These are phyloP conservation scores for Jackrogersella multiformis DNA, from an alignment of 495 filamentous ascomycete species.

Conservation along the genomic window DNA sequence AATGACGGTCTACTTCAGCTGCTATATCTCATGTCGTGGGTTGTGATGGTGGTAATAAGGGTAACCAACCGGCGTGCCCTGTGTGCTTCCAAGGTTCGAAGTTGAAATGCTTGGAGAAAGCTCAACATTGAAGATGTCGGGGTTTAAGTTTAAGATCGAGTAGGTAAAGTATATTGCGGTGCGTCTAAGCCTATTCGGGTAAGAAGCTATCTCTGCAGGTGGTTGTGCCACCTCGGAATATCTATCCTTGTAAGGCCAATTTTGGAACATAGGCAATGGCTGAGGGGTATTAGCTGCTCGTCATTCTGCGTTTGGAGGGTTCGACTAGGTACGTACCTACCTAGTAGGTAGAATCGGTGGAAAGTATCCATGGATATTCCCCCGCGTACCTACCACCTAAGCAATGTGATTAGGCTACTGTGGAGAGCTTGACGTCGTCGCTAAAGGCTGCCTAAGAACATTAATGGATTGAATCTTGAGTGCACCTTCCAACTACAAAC, in stretches of 20 bases:
- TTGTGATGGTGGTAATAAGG: not conserved
- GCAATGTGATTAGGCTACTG: constrained; percentile 13
- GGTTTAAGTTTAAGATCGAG: not conserved
- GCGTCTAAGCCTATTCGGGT: constrained; percentile 17
- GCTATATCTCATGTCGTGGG: constrained; percentile 1
- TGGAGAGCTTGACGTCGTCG: constrained; percentile 46
- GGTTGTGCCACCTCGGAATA: not conserved
- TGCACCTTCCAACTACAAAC: constrained; percentile 18
- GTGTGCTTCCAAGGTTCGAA: constrained; percentile 14
- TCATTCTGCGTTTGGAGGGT: constrained; percentile 23
- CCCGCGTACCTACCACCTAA: constrained; percentile 20
- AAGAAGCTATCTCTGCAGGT: not conserved
- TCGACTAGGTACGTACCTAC: not conserved
- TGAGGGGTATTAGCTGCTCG: constrained; percentile 14
- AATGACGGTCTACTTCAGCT: constrained; percentile 1
- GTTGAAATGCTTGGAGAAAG: constrained; percentile 33
- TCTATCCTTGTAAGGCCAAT: not conserved
- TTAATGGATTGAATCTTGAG: not conserved
- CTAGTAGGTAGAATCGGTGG: not conserved
- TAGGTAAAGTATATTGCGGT: not conserved
- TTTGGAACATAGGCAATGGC: not conserved
- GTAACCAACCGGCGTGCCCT: not conserved
- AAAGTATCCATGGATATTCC: not conserved
- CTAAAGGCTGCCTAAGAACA: constrained; percentile 41
- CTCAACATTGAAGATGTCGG: constrained; percentile 24